Conservation (phyloP, 2,329 filamentous ascomycete genomes). For the Microdochium trichocladiopsis region DNA sequence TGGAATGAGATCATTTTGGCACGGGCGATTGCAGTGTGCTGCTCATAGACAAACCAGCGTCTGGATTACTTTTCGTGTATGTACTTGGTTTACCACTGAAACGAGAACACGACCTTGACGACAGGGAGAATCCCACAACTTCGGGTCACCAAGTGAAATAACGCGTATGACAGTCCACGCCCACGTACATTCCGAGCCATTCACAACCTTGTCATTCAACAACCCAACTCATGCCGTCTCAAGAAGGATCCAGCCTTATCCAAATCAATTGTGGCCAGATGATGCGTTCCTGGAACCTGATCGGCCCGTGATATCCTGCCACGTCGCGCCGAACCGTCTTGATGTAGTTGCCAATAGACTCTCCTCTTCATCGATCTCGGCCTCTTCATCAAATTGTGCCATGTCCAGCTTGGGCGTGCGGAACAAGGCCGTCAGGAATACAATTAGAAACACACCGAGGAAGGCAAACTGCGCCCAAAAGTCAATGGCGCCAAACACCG, state of each 20-base stretch:
- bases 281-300: slow-evolving; percentile 1
- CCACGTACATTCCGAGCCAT: no score
- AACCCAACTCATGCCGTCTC: no score
- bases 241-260: no score
- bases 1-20: no score
- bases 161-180: no score
- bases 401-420: slow-evolving; percentile 72
- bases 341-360: slow-evolving; percentile 79
- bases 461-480: slow-evolving; percentile 98
- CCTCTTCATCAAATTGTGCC: slow-evolving; percentile 76
- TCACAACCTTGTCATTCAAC: no score
- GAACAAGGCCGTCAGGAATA: slow-evolving; percentile 74
- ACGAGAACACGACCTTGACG: no score
- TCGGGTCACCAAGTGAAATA: no score
- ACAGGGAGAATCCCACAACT: no score
- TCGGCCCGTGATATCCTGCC: slow-evolving; percentile 73
- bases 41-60: not conserved
- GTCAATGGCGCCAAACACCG: slow-evolving; percentile 84
- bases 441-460: slow-evolving; percentile 72
- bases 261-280: not conserved
- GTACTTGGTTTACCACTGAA: no score
- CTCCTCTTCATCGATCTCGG: slow-evolving; percentile 90
- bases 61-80: not conserved
- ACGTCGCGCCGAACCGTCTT: slow-evolving; percentile 74
- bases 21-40: no score